Percentiles rank a stretch among this genome's conserved stretches.
Conservation (phyloP, 192 early-diverging fungal genomes). For the Anaeromyces robustus region DNA sequence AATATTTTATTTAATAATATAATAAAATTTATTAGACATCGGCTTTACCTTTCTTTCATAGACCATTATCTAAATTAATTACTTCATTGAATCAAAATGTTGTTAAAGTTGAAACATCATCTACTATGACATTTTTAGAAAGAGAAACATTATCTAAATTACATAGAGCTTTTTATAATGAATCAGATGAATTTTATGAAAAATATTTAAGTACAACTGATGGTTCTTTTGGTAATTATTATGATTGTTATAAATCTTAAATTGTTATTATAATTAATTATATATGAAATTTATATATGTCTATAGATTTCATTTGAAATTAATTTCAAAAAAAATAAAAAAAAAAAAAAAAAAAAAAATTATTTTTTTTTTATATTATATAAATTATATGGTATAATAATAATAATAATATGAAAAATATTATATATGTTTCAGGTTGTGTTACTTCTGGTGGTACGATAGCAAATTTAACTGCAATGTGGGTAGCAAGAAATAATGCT, state of each 20-base stretch:
- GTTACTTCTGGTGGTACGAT: slow-evolving; percentile 30
- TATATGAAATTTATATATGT: too few species aligned
- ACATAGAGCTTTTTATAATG: slow-evolving; percentile 26
- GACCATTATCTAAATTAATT: slow-evolving; percentile 26
- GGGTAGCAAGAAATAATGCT: slow-evolving; percentile 32
- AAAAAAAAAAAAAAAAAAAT: too few species aligned
- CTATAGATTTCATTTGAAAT: too few species aligned
- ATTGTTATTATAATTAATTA: too few species aligned
- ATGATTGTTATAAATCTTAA: too few species aligned
- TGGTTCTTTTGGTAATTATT: not conserved
- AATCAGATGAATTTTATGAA: slow-evolving; percentile 17
- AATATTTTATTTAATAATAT: not conserved
- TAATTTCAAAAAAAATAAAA: too few species aligned
- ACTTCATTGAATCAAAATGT: slow-evolving; percentile 43
- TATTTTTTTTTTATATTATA: too few species aligned
- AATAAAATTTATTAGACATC: slow-evolving; percentile 12
- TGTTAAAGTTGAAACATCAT: slow-evolving; percentile 36
- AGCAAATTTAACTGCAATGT: slow-evolving; percentile 42
- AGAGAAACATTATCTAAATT: slow-evolving; percentile 32
- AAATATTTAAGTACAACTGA: slow-evolving; percentile 15
- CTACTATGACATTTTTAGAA: slow-evolving; percentile 33
- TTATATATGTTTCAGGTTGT: not conserved
- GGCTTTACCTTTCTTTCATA: slow-evolving; percentile 35
- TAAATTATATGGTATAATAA: too few species aligned
- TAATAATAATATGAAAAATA: not conserved